These are phyloP conservation scores for Panus rudis DNA, from an alignment of 768 basidiomycete species.

Conservation along the genomic window DNA sequence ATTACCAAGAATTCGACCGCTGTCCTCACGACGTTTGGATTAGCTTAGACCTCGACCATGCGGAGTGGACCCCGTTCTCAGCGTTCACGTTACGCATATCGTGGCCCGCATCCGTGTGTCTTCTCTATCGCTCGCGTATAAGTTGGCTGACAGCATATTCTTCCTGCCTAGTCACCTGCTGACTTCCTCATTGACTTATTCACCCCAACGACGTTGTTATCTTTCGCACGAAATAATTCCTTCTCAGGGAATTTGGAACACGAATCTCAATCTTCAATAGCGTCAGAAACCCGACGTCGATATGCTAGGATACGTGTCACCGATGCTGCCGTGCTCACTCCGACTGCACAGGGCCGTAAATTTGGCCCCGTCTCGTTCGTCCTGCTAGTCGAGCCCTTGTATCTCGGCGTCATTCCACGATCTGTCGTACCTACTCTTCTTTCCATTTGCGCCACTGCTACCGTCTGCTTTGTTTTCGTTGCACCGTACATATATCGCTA, in stretches of 20 bases:
- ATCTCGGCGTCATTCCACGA: slow-evolving; percentile 51
- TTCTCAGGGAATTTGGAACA: no score
- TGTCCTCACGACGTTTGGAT: slow-evolving; percentile 27
- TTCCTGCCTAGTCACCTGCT: slow-evolving; percentile 32
- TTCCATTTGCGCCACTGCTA: no score
- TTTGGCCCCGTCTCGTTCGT: slow-evolving; percentile 38
- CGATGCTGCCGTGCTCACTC: slow-evolving; percentile 45
- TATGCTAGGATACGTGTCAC: slow-evolving; percentile 55
- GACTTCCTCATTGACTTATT: slow-evolving; percentile 36
- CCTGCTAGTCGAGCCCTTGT: slow-evolving; percentile 51
- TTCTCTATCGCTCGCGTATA: background rate
- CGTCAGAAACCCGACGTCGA: slow-evolving; percentile 31
- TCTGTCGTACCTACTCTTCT: slow-evolving; percentile 34
- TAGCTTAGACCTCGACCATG: slow-evolving; percentile 22
- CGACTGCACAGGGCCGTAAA: slow-evolving; percentile 20
- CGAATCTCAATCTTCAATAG: slow-evolving; percentile 10
- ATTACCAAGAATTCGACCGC: slow-evolving; percentile 19
- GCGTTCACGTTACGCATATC: slow-evolving; percentile 29
- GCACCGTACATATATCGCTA: no score
- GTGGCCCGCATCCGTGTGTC: slow-evolving; percentile 27
- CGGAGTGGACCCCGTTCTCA: slow-evolving; percentile 17
- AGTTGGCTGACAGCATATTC: background rate
- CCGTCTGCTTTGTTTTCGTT: no score
- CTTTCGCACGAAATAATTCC: no score
- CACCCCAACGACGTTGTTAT: slow-evolving; percentile 28